A percentile compares a stretch with the other conserved stretches of the same genome.
Evolutionary conservation across 371 early-diverging fungal species (phyloP).

Genomic region (Mortierella sp.): DNA sequence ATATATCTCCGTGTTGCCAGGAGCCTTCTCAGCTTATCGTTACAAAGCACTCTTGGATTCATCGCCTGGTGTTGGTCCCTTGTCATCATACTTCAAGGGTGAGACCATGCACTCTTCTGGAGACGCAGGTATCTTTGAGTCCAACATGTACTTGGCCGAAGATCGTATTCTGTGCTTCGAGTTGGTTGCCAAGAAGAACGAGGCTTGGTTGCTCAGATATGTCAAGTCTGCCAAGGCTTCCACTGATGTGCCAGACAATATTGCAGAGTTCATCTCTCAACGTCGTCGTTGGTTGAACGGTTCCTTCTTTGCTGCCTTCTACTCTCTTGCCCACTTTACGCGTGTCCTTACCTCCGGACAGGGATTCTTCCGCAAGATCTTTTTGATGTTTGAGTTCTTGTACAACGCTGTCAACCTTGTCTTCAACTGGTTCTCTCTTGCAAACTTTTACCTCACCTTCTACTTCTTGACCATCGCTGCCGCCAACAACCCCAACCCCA

Average conservation of each 20-base stretch:
- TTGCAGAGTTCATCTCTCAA: slow-evolving; percentile 77
- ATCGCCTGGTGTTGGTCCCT: slow-evolving; percentile 68
- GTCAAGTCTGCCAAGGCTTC: slow-evolving; percentile 76
- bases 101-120: slow-evolving; percentile 60
- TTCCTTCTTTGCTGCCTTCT: slow-evolving; percentile 78
- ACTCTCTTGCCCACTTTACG: slow-evolving; percentile 73
- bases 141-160: slow-evolving; percentile 85
- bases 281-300: slow-evolving; percentile 84
- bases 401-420: slow-evolving; percentile 79
- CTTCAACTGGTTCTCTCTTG: slow-evolving; percentile 84
- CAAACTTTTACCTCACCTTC: slow-evolving; percentile 46
- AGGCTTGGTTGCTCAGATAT: slow-evolving; percentile 77
- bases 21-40: slow-evolving; percentile 81
- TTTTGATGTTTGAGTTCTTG: slow-evolving; percentile 75
- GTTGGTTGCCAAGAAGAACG: slow-evolving; percentile 73
- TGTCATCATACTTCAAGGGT: slow-evolving; percentile 75
- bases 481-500: slow-evolving; percentile 53
- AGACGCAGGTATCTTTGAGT: slow-evolving; percentile 66
- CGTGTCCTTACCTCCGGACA: slow-evolving; percentile 81
- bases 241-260: slow-evolving; percentile 77
- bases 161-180: slow-evolving; percentile 85
- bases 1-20: slow-evolving; percentile 85
- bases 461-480: slow-evolving; percentile 48
- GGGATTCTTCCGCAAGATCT: slow-evolving; percentile 76
- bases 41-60: slow-evolving; percentile 68